Evolutionary conservation across 805 yeast genomes (phyloP).

Genomic region (Wickerhamiella kurtzmanii): DNA sequence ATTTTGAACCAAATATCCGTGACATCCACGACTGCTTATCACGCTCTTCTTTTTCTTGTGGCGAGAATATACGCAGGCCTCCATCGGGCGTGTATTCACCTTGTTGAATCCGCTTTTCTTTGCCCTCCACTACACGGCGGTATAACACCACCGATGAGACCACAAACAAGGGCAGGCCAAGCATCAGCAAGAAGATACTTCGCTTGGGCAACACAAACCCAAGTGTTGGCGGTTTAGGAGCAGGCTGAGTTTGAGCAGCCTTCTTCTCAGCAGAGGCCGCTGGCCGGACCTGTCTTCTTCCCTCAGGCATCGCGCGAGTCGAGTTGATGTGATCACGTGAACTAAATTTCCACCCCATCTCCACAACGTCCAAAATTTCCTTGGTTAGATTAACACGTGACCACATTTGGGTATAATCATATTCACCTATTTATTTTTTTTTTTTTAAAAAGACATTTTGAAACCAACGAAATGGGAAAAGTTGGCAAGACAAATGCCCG

Average conservation of each 20-base stretch:
- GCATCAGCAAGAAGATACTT: constrained; percentile 22
- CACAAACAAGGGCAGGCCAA: constrained; percentile 22
- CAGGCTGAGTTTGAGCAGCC: constrained; percentile 1
- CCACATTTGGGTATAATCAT: no score
- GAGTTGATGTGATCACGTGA: not conserved
- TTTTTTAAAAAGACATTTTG: not conserved
- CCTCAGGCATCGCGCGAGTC: no score
- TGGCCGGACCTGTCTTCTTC: constrained; percentile 3
- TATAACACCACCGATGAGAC: constrained; percentile 22
- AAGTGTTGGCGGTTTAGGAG: constrained; percentile 1
- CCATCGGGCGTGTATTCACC: constrained; percentile 37
- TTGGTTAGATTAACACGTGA: no score
- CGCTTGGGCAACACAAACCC: constrained; percentile 9
- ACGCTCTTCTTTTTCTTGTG: constrained; percentile 29
- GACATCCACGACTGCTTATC: constrained; percentile 31
- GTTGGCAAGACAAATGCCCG: not conserved
- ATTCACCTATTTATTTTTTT: no score
- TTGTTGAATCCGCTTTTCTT: constrained; percentile 32
- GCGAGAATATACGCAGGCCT: constrained; percentile 31
- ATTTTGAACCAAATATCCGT: constrained; percentile 32
- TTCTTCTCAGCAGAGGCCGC: constrained; percentile 8
- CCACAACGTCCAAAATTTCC: no score
- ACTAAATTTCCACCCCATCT: no score
- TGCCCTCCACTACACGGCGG: constrained; percentile 28
- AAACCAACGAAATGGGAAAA: not conserved